Conservation (phyloP, 257 asterid species). For the Fraxinus excelsior region DNA sequence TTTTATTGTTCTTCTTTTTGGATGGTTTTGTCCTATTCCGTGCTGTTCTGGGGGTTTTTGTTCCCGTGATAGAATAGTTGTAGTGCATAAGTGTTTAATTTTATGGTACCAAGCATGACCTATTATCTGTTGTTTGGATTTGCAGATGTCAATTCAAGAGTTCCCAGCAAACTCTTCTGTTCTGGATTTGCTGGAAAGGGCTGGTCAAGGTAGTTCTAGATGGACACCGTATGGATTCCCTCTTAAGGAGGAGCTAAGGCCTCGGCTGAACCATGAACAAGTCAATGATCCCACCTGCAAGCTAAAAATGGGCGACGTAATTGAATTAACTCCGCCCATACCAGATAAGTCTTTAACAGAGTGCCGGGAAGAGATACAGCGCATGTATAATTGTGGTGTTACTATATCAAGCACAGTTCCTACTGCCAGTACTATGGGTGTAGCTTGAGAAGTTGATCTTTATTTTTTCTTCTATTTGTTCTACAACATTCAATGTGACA, state of each 20-base stretch:
- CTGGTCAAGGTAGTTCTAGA: too few species aligned
- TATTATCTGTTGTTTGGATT: background rate
- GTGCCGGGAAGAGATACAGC: slow-evolving; percentile 89
- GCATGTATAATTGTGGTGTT: slow-evolving; percentile 76
- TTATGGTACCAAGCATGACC: background rate
- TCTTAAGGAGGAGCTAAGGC: slow-evolving; percentile 88
- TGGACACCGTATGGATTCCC: too few species aligned
- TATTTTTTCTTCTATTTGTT: background rate
- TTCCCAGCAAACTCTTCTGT: slow-evolving; percentile 66
- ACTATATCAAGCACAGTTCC: slow-evolving; percentile 31
- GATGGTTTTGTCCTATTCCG: too few species aligned
- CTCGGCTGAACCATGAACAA: slow-evolving; percentile 67
- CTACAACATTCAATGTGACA: background rate
- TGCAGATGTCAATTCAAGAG: slow-evolving; percentile 98
- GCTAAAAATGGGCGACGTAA: slow-evolving; percentile 92
- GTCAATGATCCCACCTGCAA: slow-evolving; percentile 69
- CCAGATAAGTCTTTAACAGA: slow-evolving; percentile 74
- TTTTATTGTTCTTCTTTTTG: too few species aligned
- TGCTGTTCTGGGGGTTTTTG: too few species aligned
- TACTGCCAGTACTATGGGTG: slow-evolving; percentile 44
- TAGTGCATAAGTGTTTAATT: background rate
- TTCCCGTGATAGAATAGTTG: background rate
- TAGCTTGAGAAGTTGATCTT: slow-evolving; percentile 56
- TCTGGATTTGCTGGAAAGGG: too few species aligned
- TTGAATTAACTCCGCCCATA: slow-evolving; percentile 85